Base-by-base conservation (phyloP, 2,329 filamentous ascomycete genomes). In the Paecilomyces sp. region DNA sequence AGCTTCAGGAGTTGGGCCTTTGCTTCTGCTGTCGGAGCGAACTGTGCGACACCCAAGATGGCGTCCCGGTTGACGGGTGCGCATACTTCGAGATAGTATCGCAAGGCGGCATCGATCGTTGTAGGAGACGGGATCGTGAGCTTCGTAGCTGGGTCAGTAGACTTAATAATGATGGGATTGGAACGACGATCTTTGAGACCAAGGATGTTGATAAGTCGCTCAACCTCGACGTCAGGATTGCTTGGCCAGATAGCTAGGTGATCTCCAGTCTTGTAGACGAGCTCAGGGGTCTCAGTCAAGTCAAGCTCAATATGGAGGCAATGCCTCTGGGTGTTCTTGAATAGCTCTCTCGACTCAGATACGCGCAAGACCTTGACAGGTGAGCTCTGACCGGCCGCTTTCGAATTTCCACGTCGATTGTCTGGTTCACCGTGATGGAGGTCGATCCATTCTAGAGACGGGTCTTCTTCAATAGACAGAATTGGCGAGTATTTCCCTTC, bases 191-290 rank as follows among this genome's bases (percentile, higher is more conserved):
- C 72, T 63, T 34, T 71, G 69, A 2, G 70, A 58, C 84, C 90
- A 58, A 92, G 66, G 60, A 76, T 67, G 5, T 66, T 82, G 63
- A 96, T 79, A 72, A 96, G 88, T 58, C 88, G 85, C 66, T 96
- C 88, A 33, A 96, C 91, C 74, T 96, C 92, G 64, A 84, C 86
- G 57, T 91, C 91, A 57, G 92, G 81, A 73, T 96, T 97, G 41
- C 89, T 92, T 36, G 92, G 92, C 92, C 92, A 96, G 67, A 96
- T 79, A 51, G 91, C 92, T 68, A 96, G 88, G 72, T 96, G 92
- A 70, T 97, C 92, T 68, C 92, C 92, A 53, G 92, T 96, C 66
- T 92, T 90, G 80, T 97, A 97, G n/a, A 83, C 85, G 61, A 96
- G 79, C 72, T 92, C 93, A 18, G 91, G 68, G 3, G 69, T 92